Base-by-base conservation (phyloP, 805 yeast genomes). In the Jamesozyma jinghongensis region DNA sequence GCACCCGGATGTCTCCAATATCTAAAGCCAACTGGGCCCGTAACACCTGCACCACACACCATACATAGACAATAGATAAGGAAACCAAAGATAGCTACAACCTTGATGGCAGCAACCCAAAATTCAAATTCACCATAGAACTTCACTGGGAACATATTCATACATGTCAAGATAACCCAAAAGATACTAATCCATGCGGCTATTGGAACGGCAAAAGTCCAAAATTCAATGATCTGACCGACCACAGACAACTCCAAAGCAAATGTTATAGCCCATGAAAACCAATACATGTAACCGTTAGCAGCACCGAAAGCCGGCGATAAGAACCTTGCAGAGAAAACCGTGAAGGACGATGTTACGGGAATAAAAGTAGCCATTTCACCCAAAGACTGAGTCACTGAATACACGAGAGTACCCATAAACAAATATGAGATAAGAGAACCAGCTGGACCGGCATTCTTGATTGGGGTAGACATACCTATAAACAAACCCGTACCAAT, bases 291-390 rank as follows among this genome's bases (percentile, higher is more conserved):
- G 71, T 81, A 80, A 40, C 84, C 83, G 44, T 74, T 76, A 25
- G 86, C 78, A 32, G 78, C 81, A 42, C 88, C 90, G 31, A 79
- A 58, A 6, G 87, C 75, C n/a, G 80, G 81, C 4, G 81, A 75
- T 25, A 79, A 59, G 66, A 80, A 81, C 50, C 82, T 67, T 11
- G 81, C 68, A n/a, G 79, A 70, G 56, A 81, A 81, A 35, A 78
- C 83, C 25, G 82, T 74, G 61, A 81, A 79, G 0, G 85, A 78
- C 1, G 77, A 69, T 4, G 80, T 66, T 32, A 79, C 74, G 7
- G 88, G 88, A 14, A 81, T 77, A 48, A 71, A 78, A 8, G 87
- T 81, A 38, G 87, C 86, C 88, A 82, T 79, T 60, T 82, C 90
- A 53, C 87, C 88, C 42, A 82, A 64, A 3, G 81, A 72, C 56